Conservation (phyloP, 2,329 filamentous ascomycete genomes). For the Ceratocystis smalleyi region DNA sequence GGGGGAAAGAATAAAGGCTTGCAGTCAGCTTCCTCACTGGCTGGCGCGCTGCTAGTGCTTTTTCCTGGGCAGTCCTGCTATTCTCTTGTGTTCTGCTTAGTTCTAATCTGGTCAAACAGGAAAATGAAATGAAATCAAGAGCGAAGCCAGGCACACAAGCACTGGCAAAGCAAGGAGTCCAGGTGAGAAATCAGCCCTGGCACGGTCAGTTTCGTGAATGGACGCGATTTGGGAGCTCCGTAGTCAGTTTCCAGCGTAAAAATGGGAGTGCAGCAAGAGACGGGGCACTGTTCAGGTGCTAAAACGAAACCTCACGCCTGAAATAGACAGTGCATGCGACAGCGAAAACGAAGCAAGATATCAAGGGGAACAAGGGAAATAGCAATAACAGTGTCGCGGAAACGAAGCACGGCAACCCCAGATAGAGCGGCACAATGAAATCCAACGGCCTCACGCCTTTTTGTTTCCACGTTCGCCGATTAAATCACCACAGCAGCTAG, state of each 20-base stretch:
- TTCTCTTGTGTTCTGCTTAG: too few species aligned
- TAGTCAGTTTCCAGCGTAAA: not conserved
- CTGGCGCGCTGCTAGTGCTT: too few species aligned
- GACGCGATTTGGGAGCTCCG: conserved; percentile 6
- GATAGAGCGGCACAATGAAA: not conserved
- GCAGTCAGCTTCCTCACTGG: not conserved
- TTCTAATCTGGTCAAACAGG: not conserved
- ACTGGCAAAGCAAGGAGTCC: conserved; percentile 2
- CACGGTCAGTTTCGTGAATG: conserved; percentile 6
- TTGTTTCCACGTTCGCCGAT: not conserved
- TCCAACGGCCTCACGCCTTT: not conserved
- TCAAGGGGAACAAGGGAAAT: not conserved
- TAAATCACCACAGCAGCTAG: not conserved
- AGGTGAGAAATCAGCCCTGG: conserved; percentile 1
- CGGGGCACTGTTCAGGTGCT: not conserved
- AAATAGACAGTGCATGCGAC: conserved; percentile 17
- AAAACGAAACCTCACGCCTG: conserved; percentile 11
- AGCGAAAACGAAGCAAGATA: conserved; percentile 11
- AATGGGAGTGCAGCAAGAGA: not conserved
- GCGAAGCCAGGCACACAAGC: not conserved
- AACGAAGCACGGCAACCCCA: not conserved
- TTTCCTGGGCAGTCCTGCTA: too few species aligned
- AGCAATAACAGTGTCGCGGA: not conserved
- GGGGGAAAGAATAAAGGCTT: not conserved
- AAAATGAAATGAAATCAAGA: conserved; percentile 1